phyloP scores from a whole-genome alignment of 805 yeast species.

The Ogataea glucozyma region DNA sequence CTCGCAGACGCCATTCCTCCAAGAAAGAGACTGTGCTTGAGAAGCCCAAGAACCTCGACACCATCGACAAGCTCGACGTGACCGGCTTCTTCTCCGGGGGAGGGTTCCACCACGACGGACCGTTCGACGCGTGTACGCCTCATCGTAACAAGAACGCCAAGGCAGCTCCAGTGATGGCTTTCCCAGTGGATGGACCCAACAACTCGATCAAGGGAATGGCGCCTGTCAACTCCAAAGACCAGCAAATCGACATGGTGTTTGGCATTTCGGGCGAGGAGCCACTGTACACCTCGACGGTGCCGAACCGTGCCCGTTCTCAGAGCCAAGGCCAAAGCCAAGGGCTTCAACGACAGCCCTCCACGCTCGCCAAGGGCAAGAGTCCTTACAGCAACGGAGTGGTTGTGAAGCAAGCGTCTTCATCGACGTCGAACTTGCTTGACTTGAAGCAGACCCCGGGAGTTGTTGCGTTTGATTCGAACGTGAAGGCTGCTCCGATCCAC shows the following conservation, averaged over 20 bases:
- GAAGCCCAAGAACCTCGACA: slow-evolving; percentile 77
- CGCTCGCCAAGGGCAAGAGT: slow-evolving; percentile 17
- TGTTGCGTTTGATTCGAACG: slow-evolving; percentile 68
- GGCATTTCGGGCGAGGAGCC: slow-evolving; percentile 63
- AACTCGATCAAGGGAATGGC: slow-evolving; percentile 73
- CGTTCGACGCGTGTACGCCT: slow-evolving; percentile 97
- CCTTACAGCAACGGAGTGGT: slow-evolving; percentile 36
- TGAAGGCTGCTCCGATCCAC: slow-evolving; percentile 71
- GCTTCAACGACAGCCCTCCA: not conserved
- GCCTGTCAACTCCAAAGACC: slow-evolving; percentile 52
- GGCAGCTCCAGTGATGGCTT: slow-evolving; percentile 92
- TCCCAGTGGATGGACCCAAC: slow-evolving; percentile 95
- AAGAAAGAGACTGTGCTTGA: slow-evolving; percentile 43
- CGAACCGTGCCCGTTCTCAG: not conserved
- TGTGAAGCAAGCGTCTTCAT: slow-evolving; percentile 30
- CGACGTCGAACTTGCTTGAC: slow-evolving; percentile 25
- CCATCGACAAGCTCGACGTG: slow-evolving; percentile 93
- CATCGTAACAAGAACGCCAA: slow-evolving; percentile 77
- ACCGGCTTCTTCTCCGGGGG: slow-evolving; percentile 92
- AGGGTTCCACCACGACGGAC: slow-evolving; percentile 98
- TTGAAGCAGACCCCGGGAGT: slow-evolving; percentile 55
- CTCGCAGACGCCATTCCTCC: slow-evolving; percentile 30
- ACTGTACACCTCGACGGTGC: slow-evolving; percentile 30
- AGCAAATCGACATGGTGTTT: slow-evolving; percentile 72
- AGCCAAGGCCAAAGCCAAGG: not conserved